Percentiles rank a stretch among this genome's conserved stretches.
Conservation (phyloP, 306 rosid genomes). For the Amphicarpaea edgeworthii region DNA sequence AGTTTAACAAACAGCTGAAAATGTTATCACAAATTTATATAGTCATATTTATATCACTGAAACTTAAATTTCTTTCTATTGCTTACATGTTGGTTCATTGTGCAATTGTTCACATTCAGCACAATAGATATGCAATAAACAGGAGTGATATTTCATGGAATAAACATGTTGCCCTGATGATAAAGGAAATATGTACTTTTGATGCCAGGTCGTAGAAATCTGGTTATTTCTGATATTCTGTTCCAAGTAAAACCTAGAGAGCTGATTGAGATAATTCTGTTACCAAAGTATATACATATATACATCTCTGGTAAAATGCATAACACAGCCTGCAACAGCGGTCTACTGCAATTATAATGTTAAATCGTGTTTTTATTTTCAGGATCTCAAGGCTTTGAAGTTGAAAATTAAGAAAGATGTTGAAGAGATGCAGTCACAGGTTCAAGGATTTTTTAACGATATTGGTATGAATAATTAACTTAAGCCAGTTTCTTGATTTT, state of each 20-base stretch:
- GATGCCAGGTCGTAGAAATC: not conserved
- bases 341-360: constrained; percentile 1
- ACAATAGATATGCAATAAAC: not conserved
- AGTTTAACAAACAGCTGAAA: not conserved
- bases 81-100: not conserved
- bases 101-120: constrained; percentile 7
- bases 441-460: constrained; percentile 64
- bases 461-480: constrained; percentile 63
- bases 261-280: not conserved
- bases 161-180: not conserved
- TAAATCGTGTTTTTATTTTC: constrained; percentile 41
- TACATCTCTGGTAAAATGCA: constrained; percentile 12
- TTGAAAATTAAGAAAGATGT: constrained; percentile 69
- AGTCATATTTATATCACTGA: not conserved
- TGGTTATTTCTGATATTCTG: constrained; percentile 8
- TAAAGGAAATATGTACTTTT: not conserved
- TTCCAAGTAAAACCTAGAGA: not conserved
- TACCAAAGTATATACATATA: not conserved
- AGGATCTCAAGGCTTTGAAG: constrained; percentile 81
- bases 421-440: constrained; percentile 67
- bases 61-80: not conserved
- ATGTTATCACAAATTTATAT: not conserved
- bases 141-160: not conserved
- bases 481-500: constrained; percentile 8
- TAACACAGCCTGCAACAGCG: not conserved